phyloP scores from a whole-genome alignment of 306 rosid genomes.

The Prunus kanzakura region DNA sequence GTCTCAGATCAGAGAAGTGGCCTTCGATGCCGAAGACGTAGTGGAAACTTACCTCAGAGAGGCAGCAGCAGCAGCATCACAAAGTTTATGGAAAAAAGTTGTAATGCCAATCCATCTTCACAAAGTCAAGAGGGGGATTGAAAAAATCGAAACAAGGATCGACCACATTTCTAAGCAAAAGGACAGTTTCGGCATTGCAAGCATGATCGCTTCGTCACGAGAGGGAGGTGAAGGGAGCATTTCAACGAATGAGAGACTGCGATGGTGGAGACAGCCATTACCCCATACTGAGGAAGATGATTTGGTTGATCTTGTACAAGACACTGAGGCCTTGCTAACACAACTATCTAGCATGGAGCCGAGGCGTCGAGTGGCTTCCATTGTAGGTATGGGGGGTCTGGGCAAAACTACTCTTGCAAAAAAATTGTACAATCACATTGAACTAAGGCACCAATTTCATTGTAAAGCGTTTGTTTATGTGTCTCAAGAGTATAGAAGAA shows the following conservation, averaged over 20 bases:
- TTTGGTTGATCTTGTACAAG: neutral
- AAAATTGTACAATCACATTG: too few relatives aligned
- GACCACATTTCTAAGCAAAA: neutral
- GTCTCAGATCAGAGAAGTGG: conserved; percentile 38
- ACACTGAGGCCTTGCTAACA: neutral
- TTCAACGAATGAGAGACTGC: neutral
- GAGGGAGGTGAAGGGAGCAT: neutral
- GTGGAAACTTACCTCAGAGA: conserved; percentile 34
- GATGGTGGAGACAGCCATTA: neutral
- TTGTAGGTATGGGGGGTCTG: neutral
- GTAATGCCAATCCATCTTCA: conserved; percentile 23
- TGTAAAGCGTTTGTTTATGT: neutral
- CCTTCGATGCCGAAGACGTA: conserved; percentile 37
- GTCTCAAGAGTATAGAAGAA: neutral
- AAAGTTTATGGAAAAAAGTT: conserved; percentile 18
- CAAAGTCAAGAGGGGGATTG: neutral
- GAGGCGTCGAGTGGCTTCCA: neutral
- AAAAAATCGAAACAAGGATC: neutral
- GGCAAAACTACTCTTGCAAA: too few relatives aligned
- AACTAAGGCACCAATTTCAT: neutral
- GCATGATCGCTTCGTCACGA: too few relatives aligned
- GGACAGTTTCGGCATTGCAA: neutral
- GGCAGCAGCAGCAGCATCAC: neutral
- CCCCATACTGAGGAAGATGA: neutral
- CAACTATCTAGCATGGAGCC: neutral